A percentile compares a stretch with the other conserved stretches of the same genome.
Conservation (phyloP, 2,329 filamentous ascomycete species). For the Stromatinia cepivora region DNA sequence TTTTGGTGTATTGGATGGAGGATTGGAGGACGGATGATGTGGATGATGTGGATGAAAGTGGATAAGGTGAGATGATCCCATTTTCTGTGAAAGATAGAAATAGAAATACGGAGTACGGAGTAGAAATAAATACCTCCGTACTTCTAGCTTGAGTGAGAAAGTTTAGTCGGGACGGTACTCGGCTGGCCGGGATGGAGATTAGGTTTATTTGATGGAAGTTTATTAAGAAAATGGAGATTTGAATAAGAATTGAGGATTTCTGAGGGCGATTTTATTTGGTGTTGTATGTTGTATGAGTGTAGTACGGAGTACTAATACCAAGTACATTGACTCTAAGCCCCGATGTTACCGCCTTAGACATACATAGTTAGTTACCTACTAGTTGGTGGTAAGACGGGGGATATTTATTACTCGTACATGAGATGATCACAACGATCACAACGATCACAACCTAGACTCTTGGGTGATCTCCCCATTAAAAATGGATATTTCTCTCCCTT, state of each 20-base stretch:
- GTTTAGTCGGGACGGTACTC: not conserved
- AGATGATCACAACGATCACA: not conserved
- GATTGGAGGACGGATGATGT: not conserved
- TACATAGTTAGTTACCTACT: not conserved
- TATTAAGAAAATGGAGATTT: no score
- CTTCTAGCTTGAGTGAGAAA: no score
- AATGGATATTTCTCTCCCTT: not conserved
- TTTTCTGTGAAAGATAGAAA: not conserved
- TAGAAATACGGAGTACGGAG: no score
- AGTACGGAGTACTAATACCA: not conserved
- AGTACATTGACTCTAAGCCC: not conserved
- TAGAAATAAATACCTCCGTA: no score
- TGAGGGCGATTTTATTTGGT: not conserved
- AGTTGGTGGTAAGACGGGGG: not conserved
- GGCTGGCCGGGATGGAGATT: not conserved
- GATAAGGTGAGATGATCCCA: not conserved
- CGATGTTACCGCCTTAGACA: not conserved
- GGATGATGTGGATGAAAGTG: not conserved
- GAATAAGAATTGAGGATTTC: not conserved
- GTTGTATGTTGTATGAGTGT: not conserved
- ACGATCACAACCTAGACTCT: not conserved
- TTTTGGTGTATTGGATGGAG: not conserved
- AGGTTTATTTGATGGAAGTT: not conserved
- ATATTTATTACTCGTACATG: not conserved
- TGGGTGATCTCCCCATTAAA: slow-evolving; percentile 1